Evolutionary conservation across 2,329 filamentous ascomycete species (phyloP), one percentile per base, ranked within the genome.

Genomic region (Tolypocladium ovalisporum): DNA sequence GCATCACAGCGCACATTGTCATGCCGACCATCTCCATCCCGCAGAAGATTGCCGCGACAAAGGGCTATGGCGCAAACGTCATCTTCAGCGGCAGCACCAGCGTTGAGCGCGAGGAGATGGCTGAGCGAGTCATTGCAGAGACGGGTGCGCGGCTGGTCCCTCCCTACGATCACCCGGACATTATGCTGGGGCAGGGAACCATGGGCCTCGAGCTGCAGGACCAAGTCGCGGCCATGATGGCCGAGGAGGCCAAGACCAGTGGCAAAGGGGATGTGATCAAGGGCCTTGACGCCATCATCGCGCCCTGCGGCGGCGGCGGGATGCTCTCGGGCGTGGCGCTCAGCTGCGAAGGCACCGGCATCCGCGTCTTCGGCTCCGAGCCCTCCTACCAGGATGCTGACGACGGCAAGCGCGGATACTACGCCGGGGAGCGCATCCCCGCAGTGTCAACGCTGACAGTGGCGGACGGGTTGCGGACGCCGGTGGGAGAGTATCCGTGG

Each of bases 161-260:
- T 56, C 92, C 94, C 0, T 97, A 97, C 69, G 90, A 97, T 70
- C 89, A 97, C 72, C 88, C 89, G 3, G 84, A 97, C 70, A 91
- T 97, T 62, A 88, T 97, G 57, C 82, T 96, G 0, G 93, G 94
- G 0, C 92, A 97, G 75, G 94, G 93, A n/a, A 97, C 93, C 0
- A 78, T 89, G 60, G 92, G 85, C 0, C 71, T 97, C 6, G 94
- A 99, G 71, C 72, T 97, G 37, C 86, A 91, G 68, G 76, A 81
- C 59, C 92, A 97, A 68, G 88, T 86, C 1, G 71, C 68, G 4
- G 76, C 79, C 49, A 65, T 86, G 60, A 75, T 86, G 47, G 68
- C 67, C 8, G 64, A 63, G 1, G 62, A 60, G 35, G 65, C 62
- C 24, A 54, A 47, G 47, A 55, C 54, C 15, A 42, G 59, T 9